Base-by-base conservation (phyloP, 495 filamentous ascomycete species). In the Pyronema omphalodes region DNA sequence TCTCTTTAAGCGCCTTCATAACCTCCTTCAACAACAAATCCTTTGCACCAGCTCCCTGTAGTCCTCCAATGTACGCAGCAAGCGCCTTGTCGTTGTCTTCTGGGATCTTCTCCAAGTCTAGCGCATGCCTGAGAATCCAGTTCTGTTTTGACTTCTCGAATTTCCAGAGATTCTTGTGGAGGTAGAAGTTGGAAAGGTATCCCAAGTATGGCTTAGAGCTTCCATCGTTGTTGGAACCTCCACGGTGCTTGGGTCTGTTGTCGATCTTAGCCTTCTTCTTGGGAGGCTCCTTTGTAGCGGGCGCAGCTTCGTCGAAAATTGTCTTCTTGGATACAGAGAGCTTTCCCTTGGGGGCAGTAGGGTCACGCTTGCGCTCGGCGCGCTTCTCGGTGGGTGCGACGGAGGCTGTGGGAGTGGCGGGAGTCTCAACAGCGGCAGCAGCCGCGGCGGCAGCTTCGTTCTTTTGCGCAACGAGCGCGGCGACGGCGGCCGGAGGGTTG, bases 101-200 rank as follows among this genome's bases (percentile, higher is more conserved):
- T 1, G 55, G 54, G 12, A 64, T 64, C 12, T 29, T 45, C 8
- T 39, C 18, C 3, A 40, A 8, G 44, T 62, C 53, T 5, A 61
- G 53, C 6, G 57, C 59, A 53, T 65, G 54, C 6, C 57, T 60
- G 19, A 65, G 57, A 49, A 66, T 60, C 63, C 63, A 66, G 17
- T 66, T 66, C 52, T 66, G 63, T 37, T 65, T 66, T 11, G 43
- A 23, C 52, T 66, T 66, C 12, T 62, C 55, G 36, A 66, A 66
- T 43, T 53, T 59, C 63, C 63, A 65, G 36, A 53, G 36, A 9
- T 48, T 52, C 29, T 62, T 56, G 14, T 51, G 29, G n/a, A 18
- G 37, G 52, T 62, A 52, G 44, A 59, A 62, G 3, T 50, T 52
- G 39, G 46, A 37, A 15, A 66, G 54, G 41, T 66, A 65, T 9